Evolutionary conservation across 2,329 filamentous ascomycete genomes (phyloP).

Genomic region (Aspergillus thermomutatus): DNA sequence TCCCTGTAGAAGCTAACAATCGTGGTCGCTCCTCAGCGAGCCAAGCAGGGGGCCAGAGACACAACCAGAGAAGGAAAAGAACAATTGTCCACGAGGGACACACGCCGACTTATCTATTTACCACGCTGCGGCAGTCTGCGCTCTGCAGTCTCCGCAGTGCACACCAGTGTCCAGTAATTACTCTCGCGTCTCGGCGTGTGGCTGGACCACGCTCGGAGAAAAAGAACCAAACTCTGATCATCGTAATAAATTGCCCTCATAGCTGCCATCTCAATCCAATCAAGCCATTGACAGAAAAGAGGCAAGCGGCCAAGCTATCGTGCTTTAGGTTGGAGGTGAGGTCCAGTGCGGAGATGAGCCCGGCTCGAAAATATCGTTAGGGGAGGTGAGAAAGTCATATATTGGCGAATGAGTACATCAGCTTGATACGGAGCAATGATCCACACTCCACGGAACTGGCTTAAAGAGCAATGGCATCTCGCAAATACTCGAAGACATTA

Average conservation of each 20-base stretch:
- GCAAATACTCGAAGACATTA: no score
- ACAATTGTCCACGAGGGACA: not conserved
- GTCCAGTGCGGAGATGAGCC: slow-evolving; percentile 1
- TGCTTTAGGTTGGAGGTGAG: not conserved
- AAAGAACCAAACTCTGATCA: not conserved
- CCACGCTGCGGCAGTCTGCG: not conserved
- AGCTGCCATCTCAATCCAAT: not conserved
- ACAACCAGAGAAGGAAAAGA: not conserved
- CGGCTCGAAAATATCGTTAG: not conserved
- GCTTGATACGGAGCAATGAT: not conserved
- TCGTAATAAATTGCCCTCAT: not conserved
- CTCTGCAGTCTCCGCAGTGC: not conserved
- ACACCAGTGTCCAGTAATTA: not conserved
- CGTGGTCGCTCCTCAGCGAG: not conserved
- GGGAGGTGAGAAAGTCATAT: not conserved
- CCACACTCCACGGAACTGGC: not conserved
- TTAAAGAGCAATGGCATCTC: not conserved
- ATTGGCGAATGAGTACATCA: not conserved
- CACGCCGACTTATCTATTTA: not conserved
- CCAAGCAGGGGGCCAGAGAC: not conserved
- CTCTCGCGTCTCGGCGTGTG: not conserved
- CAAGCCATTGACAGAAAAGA: not conserved
- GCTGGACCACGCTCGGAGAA: not conserved
- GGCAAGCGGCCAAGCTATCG: not conserved
- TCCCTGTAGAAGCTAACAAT: not conserved